A percentile compares a stretch with the other conserved stretches of the same genome.
Evolutionary conservation across 1,284 basidiomycete genomes (phyloP).

Genomic region (Lentinula novae-zelandiae): DNA sequence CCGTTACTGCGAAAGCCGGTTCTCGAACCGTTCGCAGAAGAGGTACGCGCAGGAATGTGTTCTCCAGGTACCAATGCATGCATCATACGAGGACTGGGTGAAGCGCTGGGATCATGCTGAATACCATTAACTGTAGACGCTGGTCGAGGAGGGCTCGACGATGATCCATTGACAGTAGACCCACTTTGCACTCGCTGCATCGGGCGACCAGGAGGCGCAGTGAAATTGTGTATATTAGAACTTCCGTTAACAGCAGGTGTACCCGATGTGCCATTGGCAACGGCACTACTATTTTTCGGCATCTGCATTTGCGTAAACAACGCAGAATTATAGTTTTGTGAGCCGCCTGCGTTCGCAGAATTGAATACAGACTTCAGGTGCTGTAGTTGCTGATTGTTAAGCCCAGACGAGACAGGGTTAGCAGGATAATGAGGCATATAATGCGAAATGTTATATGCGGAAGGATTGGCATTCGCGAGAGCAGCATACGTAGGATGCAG

Average conservation of each 20-base stretch:
- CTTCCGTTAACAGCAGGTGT: background rate
- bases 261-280: background rate
- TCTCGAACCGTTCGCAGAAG: constrained; percentile 17
- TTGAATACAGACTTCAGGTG: constrained; percentile 11
- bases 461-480: constrained; percentile 5
- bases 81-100: constrained; percentile 4
- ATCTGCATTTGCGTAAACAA: constrained; percentile 7
- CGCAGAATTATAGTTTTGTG: constrained; percentile 7
- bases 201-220: constrained; percentile 8
- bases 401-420: background rate
- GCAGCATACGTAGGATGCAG: constrained; percentile 3
- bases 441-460: constrained; percentile 5
- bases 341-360: background rate
- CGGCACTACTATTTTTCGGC: background rate
- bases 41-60: constrained; percentile 7
- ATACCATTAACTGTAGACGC: constrained; percentile 10
- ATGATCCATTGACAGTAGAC: background rate
- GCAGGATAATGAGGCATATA: background rate
- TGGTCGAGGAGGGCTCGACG: constrained; percentile 8
- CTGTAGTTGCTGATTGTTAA: constrained; percentile 13
- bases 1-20: background rate
- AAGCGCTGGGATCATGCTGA: background rate
- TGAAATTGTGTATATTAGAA: constrained; percentile 4
- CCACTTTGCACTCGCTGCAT: constrained; percentile 7
- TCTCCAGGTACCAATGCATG: constrained; percentile 3